Evolutionary conservation across 1,284 basidiomycete species (phyloP), one percentile per base, ranked within the genome.

Genomic region (Cerrena zonata): DNA sequence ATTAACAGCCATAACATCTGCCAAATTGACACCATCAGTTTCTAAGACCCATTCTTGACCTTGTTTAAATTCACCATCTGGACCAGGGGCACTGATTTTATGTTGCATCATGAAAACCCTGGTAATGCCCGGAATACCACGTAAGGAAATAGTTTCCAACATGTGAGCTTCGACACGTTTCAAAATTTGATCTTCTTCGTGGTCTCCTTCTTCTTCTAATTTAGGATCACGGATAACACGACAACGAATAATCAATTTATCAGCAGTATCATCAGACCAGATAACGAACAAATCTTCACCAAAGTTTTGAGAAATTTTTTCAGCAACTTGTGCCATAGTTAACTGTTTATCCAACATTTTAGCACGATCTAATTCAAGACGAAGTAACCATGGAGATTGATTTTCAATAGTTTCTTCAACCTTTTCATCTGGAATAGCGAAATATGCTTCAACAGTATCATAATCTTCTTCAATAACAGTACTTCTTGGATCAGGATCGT

Each of bases 291-390:
- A 77, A 66, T 99, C 96, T 13, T 90, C 88, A 65, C 94, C 92
- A 75, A 99, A 98, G 60, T 84, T 94, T 68, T 94, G 89, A 24
- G 90, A 88, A 56, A 99, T 97, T 49, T 90, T 86, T 56, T 89
- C 86, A 5, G 95, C 94, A 45, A 99, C 94, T 59, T 94, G 92
- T 44, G 89, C 81, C 93, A 99, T 99, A 13, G 89, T 91, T 59
- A 97, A 77, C 64, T 94, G 94, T 64, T 94, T 88, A 74, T 98
- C 95, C 57, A 99, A 87, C 87, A 99, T 97, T 74, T 96, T 94
- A 2, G 91, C 89, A 61, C 95, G 91, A 67, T 99, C 95, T 41
- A 99, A 82, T 65, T 96, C 94, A 38, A 99, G 83, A 73, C 96
- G 92, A 45, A 99, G 82, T 26, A 99, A 75, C 96, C 96, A 99